A percentile compares a stretch with the other conserved stretches of the same genome.
Conservation (phyloP, 805 yeast species). For the Candida broadrunensis region DNA sequence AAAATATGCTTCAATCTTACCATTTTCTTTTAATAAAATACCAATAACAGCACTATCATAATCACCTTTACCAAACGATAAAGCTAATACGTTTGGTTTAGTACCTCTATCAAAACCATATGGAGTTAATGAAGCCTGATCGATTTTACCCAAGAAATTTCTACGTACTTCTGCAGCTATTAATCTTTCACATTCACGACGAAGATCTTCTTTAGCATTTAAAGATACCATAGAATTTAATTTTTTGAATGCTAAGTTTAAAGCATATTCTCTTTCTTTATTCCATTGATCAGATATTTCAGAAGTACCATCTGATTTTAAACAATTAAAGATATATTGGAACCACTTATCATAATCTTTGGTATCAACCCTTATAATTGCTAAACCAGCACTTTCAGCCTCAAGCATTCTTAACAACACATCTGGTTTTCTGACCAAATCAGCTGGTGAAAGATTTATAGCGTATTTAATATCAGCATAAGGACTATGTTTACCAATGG, state of each 20-base stretch:
- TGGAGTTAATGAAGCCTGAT: conserved; percentile 93
- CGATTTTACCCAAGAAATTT: conserved; percentile 65
- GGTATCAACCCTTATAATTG: conserved; percentile 59
- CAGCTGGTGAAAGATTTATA: conserved; percentile 71
- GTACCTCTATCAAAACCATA: conserved; percentile 75
- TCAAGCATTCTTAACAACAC: conserved; percentile 83
- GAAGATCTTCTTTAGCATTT: conserved; percentile 79
- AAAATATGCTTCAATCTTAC: conserved; percentile 70
- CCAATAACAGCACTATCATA: conserved; percentile 85
- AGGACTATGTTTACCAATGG: conserved; percentile 76
- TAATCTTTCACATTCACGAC: conserved; percentile 69
- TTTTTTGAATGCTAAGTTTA: conserved; percentile 65
- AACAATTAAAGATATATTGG: conserved; percentile 40
- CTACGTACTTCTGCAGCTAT: conserved; percentile 70
- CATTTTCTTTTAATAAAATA: conserved; percentile 72
- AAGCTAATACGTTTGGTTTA: conserved; percentile 75
- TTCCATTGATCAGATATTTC: conserved; percentile 82
- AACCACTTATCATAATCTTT: conserved; percentile 43
- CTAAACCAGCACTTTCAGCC: conserved; percentile 79
- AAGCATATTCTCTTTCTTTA: conserved; percentile 61
- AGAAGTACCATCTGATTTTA: conserved; percentile 76
- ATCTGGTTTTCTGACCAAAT: conserved; percentile 74
- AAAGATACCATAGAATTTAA: conserved; percentile 65
- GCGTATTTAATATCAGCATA: conserved; percentile 92
- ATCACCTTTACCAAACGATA: conserved; percentile 86